A percentile compares a stretch with the other conserved stretches of the same genome.
Evolutionary conservation across 108 stramenopile genomes (phyloP).

Genomic region (Parmales sp.): DNA sequence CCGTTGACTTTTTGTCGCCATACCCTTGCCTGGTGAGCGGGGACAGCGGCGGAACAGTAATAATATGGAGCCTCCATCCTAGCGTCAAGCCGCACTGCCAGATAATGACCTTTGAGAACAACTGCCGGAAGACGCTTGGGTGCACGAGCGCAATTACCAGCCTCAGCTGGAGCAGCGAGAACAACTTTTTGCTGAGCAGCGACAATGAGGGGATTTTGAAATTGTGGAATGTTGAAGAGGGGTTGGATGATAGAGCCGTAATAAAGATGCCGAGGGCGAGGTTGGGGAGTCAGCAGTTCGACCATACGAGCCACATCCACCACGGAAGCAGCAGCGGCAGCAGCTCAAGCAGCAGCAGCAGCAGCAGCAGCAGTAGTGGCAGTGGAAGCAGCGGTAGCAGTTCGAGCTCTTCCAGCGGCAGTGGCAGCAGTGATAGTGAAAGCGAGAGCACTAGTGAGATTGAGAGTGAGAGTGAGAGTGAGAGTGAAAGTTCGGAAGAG

Average conservation of each 20-base stretch:
- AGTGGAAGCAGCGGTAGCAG: background rate
- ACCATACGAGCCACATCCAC: background rate
- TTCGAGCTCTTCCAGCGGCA: background rate
- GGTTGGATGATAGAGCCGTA: background rate
- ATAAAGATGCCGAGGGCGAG: background rate
- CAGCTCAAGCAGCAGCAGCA: background rate
- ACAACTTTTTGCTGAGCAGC: background rate
- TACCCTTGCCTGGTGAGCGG: background rate
- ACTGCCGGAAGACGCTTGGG: background rate
- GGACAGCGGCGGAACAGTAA: background rate
- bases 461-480: background rate
- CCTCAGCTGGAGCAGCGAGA: background rate
- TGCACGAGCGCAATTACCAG: background rate
- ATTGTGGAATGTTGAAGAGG: background rate
- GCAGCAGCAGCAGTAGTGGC: background rate
- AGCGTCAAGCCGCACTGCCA: background rate
- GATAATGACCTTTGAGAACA: background rate
- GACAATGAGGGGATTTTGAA: background rate
- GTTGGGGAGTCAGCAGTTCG: constrained; percentile 4
- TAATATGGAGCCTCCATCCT: background rate
- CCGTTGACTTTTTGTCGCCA: background rate
- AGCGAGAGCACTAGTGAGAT: background rate
- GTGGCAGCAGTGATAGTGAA: no score
- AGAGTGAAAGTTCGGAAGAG: background rate
- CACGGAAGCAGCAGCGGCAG: background rate